A percentile compares a stretch with the other conserved stretches of the same genome.
Conservation (phyloP, 2,329 filamentous ascomycete genomes). For the Pseudogymnoascus sp. region DNA sequence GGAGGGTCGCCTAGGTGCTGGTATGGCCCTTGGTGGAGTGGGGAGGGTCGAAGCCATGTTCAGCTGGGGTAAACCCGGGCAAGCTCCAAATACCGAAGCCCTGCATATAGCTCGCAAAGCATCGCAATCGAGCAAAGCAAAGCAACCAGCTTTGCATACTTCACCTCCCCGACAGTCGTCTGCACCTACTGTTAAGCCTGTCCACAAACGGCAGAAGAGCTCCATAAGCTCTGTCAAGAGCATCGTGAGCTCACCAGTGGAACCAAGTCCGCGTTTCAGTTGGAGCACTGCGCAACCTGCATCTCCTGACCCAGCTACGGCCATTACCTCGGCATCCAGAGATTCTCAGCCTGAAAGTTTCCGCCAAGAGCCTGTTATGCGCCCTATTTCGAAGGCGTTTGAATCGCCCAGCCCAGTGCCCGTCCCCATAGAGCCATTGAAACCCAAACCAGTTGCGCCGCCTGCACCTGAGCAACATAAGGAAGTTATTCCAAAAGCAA, state of each 20-base stretch:
- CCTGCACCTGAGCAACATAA: not conserved
- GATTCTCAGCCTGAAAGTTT: not conserved
- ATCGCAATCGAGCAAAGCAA: not conserved
- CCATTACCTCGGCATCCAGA: not conserved
- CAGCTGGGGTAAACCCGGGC: slow-evolving; percentile 39
- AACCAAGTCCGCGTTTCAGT: not conserved
- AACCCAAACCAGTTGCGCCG: not conserved
- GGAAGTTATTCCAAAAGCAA: not conserved
- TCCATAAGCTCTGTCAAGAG: not conserved
- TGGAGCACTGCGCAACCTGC: not conserved
- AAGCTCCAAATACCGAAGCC: not conserved
- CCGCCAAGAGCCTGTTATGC: not conserved
- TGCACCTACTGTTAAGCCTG: not conserved
- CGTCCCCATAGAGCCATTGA: not conserved
- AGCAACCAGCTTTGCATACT: not conserved
- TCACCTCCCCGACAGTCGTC: not conserved
- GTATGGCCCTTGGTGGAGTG: slow-evolving; percentile 37
- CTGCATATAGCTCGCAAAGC: not conserved
- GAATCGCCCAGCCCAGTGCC: not conserved
- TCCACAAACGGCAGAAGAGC: not conserved
- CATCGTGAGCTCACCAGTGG: not conserved
- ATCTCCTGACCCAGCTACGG: not conserved
- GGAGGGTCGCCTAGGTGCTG: slow-evolving; percentile 51
- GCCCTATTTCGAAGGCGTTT: not conserved
- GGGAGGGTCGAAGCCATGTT: slow-evolving; percentile 46